Conservation (phyloP, 805 yeast genomes). For the Pichia paraexigua region DNA sequence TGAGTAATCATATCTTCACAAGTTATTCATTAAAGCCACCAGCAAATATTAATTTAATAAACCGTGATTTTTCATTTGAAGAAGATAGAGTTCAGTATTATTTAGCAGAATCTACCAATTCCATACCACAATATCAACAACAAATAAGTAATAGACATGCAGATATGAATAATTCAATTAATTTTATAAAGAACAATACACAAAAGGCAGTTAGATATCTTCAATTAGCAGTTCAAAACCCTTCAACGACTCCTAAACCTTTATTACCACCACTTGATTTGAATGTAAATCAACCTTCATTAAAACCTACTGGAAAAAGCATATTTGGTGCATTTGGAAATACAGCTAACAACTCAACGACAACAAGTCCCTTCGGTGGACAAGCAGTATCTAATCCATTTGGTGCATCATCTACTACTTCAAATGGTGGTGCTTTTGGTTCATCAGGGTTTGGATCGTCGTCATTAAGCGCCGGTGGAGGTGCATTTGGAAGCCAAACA, state of each 20-base stretch:
- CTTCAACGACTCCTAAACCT: slow-evolving; percentile 17
- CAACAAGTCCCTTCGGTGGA: slow-evolving; percentile 11
- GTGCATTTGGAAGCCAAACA: slow-evolving; percentile 6
- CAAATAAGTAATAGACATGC: slow-evolving; percentile 34
- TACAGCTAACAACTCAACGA: not conserved
- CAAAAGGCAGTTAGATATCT: slow-evolving; percentile 48
- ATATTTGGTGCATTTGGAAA: slow-evolving; percentile 5
- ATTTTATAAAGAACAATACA: slow-evolving; percentile 32
- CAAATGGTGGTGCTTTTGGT: slow-evolving; percentile 4
- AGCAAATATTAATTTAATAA: slow-evolving; percentile 38
- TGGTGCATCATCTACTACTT: slow-evolving; percentile 10
- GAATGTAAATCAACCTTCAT: not conserved
- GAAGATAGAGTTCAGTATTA: slow-evolving; percentile 42
- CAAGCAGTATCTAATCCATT: slow-evolving; percentile 17
- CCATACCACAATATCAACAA: slow-evolving; percentile 32
- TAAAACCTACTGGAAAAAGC: not conserved
- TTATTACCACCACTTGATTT: slow-evolving; percentile 19
- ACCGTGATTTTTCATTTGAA: slow-evolving; percentile 47
- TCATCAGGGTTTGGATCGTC: slow-evolving; percentile 1
- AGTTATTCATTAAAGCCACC: slow-evolving; percentile 43
- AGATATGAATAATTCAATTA: slow-evolving; percentile 40
- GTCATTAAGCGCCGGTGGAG: not conserved
- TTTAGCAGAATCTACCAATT: slow-evolving; percentile 33
- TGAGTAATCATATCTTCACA: slow-evolving; percentile 30
- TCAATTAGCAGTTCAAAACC: slow-evolving; percentile 37